phyloP scores from a whole-genome alignment of 345 rosid species.

The Zanthoxylum bungeanum region DNA sequence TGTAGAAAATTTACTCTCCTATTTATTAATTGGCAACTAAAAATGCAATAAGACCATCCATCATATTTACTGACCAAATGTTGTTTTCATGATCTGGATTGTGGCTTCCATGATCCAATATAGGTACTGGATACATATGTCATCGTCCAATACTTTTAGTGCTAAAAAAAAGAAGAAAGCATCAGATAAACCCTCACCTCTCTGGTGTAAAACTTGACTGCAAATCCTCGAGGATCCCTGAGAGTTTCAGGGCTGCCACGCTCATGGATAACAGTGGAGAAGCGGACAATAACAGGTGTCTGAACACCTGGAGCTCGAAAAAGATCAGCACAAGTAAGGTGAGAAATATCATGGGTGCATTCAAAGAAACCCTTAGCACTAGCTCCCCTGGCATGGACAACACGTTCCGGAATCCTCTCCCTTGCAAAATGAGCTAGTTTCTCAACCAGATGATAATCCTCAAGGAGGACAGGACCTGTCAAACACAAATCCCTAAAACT shows the following conservation, averaged over 20 bases:
- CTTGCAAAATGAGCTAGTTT: constrained; percentile 90
- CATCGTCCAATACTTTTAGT: background rate
- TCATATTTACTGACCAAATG: background rate
- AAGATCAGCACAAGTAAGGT: constrained; percentile 86
- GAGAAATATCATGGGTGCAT: constrained; percentile 85
- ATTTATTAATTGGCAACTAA: background rate
- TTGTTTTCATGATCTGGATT: background rate
- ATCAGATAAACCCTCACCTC: constrained; percentile 48
- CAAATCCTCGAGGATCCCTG: constrained; percentile 96
- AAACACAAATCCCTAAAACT: background rate
- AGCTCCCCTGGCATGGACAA: constrained; percentile 96
- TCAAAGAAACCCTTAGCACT: constrained; percentile 99
- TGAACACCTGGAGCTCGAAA: constrained; percentile 91
- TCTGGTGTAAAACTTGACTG: constrained; percentile 95
- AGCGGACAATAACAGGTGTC: constrained; percentile 92
- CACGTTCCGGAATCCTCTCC: constrained; percentile 94
- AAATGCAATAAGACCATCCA: background rate
- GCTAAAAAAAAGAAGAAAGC: background rate
- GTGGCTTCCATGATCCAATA: background rate
- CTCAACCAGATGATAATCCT: constrained; percentile 94
- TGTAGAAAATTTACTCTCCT: background rate
- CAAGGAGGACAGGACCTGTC: constrained; percentile 88
- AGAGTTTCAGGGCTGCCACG: constrained; percentile 99
- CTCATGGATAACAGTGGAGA: constrained; percentile 96
- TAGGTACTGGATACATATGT: background rate